These are phyloP conservation scores for Tolypocladium inflatum DNA, from an alignment of 2,329 filamentous ascomycete species.

Conservation along the genomic window DNA sequence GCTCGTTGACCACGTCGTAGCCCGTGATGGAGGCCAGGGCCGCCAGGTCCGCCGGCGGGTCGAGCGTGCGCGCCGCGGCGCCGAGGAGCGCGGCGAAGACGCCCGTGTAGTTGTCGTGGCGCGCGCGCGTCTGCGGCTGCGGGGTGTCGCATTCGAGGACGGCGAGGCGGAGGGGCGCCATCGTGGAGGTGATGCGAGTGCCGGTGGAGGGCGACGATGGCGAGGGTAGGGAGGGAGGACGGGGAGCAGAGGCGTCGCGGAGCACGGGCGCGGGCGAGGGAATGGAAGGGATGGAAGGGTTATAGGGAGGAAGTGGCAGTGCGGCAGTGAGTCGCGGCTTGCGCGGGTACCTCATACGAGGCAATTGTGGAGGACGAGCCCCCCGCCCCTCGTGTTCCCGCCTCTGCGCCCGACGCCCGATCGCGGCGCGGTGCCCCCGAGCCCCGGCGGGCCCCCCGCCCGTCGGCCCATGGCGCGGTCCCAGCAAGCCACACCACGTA, in stretches of 20 bases:
- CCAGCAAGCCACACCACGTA: too few relatives aligned
- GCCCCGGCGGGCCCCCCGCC: too few relatives aligned
- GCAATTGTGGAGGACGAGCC: too few relatives aligned
- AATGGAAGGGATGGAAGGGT: too few relatives aligned
- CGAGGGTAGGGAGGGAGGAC: background rate
- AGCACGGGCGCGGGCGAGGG: background rate
- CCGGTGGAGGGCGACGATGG: background rate
- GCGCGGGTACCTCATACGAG: too few relatives aligned
- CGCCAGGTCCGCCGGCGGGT: slow-evolving; percentile 28
- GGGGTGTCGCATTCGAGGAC: slow-evolving; percentile 84
- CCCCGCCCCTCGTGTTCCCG: too few relatives aligned
- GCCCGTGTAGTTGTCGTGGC: slow-evolving; percentile 64
- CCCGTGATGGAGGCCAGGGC: slow-evolving; percentile 47
- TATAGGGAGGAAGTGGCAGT: background rate
- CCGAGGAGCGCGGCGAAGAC: slow-evolving; percentile 55
- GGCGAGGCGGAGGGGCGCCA: slow-evolving; percentile 70
- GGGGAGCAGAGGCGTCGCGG: background rate
- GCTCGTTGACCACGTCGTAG: slow-evolving; percentile 61
- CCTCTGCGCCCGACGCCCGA: too few relatives aligned
- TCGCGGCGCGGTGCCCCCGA: too few relatives aligned
- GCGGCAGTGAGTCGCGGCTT: background rate
- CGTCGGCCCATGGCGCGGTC: too few relatives aligned
- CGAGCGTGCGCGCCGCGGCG: slow-evolving; percentile 38
- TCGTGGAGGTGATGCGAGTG: too few relatives aligned
- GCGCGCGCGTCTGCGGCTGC: slow-evolving; percentile 49